These are phyloP conservation scores for Lunasporangiospora selenospora DNA, from an alignment of 192 early-diverging fungal genomes.

Conservation along the genomic window DNA sequence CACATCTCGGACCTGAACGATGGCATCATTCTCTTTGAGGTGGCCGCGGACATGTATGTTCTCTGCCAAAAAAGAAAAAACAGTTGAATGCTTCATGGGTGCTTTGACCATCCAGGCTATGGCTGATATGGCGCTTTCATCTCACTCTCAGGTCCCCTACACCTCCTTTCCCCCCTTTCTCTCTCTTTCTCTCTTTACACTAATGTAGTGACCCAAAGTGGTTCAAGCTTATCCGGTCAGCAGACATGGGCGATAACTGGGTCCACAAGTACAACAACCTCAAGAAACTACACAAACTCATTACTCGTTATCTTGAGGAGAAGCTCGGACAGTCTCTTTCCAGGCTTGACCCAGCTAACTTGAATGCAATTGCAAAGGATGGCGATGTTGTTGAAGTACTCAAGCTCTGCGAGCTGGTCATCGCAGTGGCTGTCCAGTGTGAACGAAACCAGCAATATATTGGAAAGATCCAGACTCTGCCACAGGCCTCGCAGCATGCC, in stretches of 20 bases:
- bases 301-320: conserved; percentile 88
- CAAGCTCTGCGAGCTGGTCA: conserved; percentile 82
- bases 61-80: not conserved
- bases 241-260: conserved; percentile 92
- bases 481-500: conserved; percentile 74
- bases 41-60: conserved; percentile 84
- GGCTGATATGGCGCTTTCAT: not conserved
- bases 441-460: conserved; percentile 86
- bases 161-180: not conserved
- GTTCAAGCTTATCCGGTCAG: conserved; percentile 82
- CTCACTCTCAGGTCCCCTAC: not conserved
- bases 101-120: not conserved
- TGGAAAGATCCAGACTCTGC: conserved; percentile 80
- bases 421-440: conserved; percentile 89
- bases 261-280: conserved; percentile 92
- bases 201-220: conserved; percentile 82
- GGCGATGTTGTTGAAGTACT: conserved; percentile 72
- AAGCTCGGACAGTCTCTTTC: conserved; percentile 73
- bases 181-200: too few relatives aligned
- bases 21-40: conserved; percentile 82
- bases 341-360: conserved; percentile 71
- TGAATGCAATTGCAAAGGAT: conserved; percentile 87
- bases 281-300: conserved; percentile 87
- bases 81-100: not conserved
- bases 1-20: conserved; percentile 75